These are phyloP conservation scores for Arthrocladium fulminans DNA, from an alignment of 2,329 filamentous ascomycete genomes.

Conservation along the genomic window DNA sequence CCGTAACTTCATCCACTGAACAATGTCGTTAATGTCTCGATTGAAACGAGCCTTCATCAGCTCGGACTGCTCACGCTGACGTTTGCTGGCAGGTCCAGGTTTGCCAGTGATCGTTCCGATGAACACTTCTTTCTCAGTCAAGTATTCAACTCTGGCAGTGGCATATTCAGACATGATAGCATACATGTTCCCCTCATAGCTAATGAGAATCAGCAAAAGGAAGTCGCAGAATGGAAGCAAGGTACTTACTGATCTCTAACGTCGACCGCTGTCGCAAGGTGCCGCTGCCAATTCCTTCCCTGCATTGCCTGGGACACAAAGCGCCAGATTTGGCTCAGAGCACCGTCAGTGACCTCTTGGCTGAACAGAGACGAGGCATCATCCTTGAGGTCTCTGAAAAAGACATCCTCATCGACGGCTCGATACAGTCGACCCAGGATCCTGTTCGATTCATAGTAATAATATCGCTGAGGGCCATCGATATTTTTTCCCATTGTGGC, in stretches of 20 bases:
- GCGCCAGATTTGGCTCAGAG: conserved; percentile 24
- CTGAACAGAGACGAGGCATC: conserved; percentile 13
- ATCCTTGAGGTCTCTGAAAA: conserved; percentile 46
- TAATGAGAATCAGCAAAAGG: conserved; percentile 19
- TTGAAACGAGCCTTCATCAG: conserved; percentile 38
- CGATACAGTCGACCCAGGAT: conserved; percentile 63
- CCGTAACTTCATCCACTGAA: conserved; percentile 7
- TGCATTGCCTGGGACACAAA: conserved; percentile 19
- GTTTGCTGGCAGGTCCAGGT: conserved; percentile 31
- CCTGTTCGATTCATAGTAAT: conserved; percentile 60
- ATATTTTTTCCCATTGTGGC: conserved; percentile 39
- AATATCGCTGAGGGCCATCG: conserved; percentile 23
- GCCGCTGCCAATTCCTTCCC: conserved; percentile 11
- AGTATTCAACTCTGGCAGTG: conserved; percentile 31
- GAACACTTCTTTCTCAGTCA: conserved; percentile 49
- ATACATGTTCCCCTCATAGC: conserved; percentile 46
- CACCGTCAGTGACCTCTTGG: conserved; percentile 7
- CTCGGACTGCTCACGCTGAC: conserved; percentile 35
- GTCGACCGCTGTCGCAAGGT: conserved; percentile 15
- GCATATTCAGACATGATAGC: conserved; percentile 41
- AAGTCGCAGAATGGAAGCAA: not conserved
- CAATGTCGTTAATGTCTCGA: conserved; percentile 26
- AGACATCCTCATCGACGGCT: conserved; percentile 64
- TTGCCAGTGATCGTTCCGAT: conserved; percentile 49
- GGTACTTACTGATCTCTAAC: conserved; percentile 14